Evolutionary conservation across 345 rosid genomes (phyloP), one percentile per base, ranked within the genome.

Genomic region (Populus deltoides): DNA sequence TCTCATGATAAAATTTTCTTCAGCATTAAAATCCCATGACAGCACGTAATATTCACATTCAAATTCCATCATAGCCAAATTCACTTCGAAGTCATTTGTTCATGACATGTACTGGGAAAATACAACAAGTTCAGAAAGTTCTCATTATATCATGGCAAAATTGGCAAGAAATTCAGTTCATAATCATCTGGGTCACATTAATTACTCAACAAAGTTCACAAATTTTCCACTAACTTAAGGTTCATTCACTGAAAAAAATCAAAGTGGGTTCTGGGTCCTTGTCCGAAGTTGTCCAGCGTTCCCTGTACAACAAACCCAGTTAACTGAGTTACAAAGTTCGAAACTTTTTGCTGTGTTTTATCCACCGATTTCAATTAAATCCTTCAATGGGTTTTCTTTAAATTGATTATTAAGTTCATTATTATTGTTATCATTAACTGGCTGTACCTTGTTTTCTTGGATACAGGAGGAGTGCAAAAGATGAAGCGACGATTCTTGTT

Each of bases 371-470:
- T 36, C 27, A 20, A 10, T 16, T 20, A 36, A 38, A 29, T 36
- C 36, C 25, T 22, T 38, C 22, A 38, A 22, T 35, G 71, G 57
- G 1, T 62, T 43, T 35, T 53, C 73, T 76, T 41, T 22, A 49
- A 24, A 5, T 67, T 38, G 41, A 4, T 6, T 35, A 45, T 24
- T 65, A 27, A 62, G 79, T 76, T 53, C 65, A 41, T 80, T 71
- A 43, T 66, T 24, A 55, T 36, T 53, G 53, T 35, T 53, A 29
- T 53, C 39, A 72, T 73, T 68, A 74, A 82, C 72, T 82, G 77
- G 79, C 72, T 78, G 86, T 97, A 97, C 99, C 99, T 97, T 94
- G 92, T 88, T 94, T 72, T 97, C 94, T 79, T 89, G 86, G 87
- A 89, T 86, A 90, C 98, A 92, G 75, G 93, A 82, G 55, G 90